Base-by-base conservation (phyloP, 805 yeast species). In the Wickerhamiella shivajii region DNA sequence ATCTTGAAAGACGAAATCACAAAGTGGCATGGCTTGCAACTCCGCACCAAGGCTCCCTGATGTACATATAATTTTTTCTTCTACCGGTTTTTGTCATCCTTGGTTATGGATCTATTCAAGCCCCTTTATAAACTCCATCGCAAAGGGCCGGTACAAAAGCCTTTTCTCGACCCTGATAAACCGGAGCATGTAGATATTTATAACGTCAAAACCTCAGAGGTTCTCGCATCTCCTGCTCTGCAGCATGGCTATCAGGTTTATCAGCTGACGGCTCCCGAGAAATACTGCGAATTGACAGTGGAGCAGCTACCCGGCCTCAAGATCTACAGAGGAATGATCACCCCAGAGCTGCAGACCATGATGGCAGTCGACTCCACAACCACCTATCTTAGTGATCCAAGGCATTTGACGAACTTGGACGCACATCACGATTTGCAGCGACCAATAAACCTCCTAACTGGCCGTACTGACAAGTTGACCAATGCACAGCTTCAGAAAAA, bases 21-120 rank as follows among this genome's bases (percentile, higher is more conserved):
- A 18, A 66, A 77, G 48, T 90, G 97, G 98, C 98, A 90, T 52
- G 98, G 98, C 0, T 60, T 87, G 34, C 96, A 87, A 54, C 63
- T 87, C 40, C 69, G 68, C 44, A 87, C 97, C 0, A 75, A 67
- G 49, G 71, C 71, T 22, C 33, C 40, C 16, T 36, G 41, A 24
- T n/a, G 24, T 4, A 13, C 11, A 33, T 14, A 13, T 14, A 6
- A 14, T 18, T 14, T 19, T 13, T 6, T 7, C 7, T 7, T 13
- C 27, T 24, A 24, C 8, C 8, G n/a, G 27, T 7, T 24, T 24
- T 18, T 33, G 17, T 16, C 19, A n/a, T 15, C 18, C 12, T 16
- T 5, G 10, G 30, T 27, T 13, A 30, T 27, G 20, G 51, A 45
- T 33, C 26, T 32, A 20, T 47, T 49, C 39, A 39, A 45, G 33